phyloP scores from a whole-genome alignment of 768 basidiomycete genomes.

The Trametes elegans region DNA sequence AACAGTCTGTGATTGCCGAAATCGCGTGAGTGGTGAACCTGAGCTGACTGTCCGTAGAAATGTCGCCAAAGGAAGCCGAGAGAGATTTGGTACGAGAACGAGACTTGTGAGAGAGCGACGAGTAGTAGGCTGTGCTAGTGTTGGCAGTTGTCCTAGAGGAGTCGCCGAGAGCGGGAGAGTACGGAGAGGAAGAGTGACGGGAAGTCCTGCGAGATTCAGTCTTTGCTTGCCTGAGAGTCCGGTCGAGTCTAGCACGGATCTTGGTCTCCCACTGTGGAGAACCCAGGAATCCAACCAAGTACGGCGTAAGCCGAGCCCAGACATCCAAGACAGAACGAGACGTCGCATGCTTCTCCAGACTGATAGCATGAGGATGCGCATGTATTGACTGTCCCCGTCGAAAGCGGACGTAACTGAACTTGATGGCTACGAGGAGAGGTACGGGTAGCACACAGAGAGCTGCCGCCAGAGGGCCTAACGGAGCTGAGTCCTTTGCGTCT shows the following conservation, averaged over 20 bases:
- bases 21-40: neutral
- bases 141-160: conserved; percentile 2
- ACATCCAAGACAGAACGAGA: neutral
- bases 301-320: conserved; percentile 7
- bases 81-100: conserved; percentile 20
- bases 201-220: neutral
- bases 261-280: conserved; percentile 29
- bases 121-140: conserved; percentile 11
- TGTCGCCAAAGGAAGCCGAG: conserved; percentile 22
- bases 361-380: neutral
- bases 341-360: neutral
- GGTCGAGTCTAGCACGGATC: conserved; percentile 18
- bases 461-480: conserved; percentile 4
- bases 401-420: conserved; percentile 23
- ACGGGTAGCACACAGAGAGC: conserved; percentile 23
- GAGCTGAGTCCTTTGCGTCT: neutral
- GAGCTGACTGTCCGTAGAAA: neutral
- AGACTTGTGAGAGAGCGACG: conserved; percentile 11
- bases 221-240: neutral
- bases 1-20: conserved; percentile 21
- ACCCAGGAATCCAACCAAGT: conserved; percentile 27
- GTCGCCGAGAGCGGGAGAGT: conserved; percentile 10
- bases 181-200: neutral
- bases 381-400: conserved; percentile 24
- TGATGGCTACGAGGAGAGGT: conserved; percentile 20